These are phyloP conservation scores for Rugonectria rugulosa DNA, from an alignment of 2,329 filamentous ascomycete species.

Conservation along the genomic window DNA sequence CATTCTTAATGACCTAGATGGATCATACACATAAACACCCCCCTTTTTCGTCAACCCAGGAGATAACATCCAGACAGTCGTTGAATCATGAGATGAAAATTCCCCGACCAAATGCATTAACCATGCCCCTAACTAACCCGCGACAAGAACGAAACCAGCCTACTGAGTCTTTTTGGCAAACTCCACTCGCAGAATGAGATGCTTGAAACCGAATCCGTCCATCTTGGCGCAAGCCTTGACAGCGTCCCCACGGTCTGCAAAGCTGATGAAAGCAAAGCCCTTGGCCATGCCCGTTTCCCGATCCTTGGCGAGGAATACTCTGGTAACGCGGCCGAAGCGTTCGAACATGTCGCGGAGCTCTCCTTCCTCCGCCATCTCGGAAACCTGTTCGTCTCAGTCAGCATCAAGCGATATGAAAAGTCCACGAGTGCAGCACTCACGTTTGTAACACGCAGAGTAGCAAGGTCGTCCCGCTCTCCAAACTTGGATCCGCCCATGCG, in stretches of 20 bases:
- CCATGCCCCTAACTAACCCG: conserved; percentile 42
- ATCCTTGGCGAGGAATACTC: conserved; percentile 98
- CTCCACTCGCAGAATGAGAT: conserved; percentile 86
- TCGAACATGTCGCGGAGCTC: conserved; percentile 98
- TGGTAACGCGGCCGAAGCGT: conserved; percentile 93
- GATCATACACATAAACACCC: conserved; percentile 33
- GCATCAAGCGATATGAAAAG: conserved; percentile 17
- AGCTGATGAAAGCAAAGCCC: conserved; percentile 99
- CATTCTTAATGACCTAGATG: conserved; percentile 25
- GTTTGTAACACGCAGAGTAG: conserved; percentile 96
- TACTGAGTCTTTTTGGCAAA: conserved; percentile 78
- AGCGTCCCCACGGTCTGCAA: conserved; percentile 87
- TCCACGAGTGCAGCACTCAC: conserved; percentile 62
- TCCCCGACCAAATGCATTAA: conserved; percentile 40
- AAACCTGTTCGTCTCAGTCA: conserved; percentile 67
- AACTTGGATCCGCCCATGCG: conserved; percentile 85
- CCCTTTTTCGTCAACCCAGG: conserved; percentile 28
- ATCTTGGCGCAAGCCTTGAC: conserved; percentile 95
- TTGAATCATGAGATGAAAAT: conserved; percentile 40
- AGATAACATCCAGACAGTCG: conserved; percentile 33
- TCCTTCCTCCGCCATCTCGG: conserved; percentile 94
- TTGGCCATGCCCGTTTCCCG: conserved; percentile 95
- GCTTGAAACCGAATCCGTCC: conserved; percentile 93
- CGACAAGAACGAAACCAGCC: conserved; percentile 41
- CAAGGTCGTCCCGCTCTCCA: conserved; percentile 91